phyloP scores from a whole-genome alignment of 768 basidiomycete genomes.

The Psilocybe cubensis region DNA sequence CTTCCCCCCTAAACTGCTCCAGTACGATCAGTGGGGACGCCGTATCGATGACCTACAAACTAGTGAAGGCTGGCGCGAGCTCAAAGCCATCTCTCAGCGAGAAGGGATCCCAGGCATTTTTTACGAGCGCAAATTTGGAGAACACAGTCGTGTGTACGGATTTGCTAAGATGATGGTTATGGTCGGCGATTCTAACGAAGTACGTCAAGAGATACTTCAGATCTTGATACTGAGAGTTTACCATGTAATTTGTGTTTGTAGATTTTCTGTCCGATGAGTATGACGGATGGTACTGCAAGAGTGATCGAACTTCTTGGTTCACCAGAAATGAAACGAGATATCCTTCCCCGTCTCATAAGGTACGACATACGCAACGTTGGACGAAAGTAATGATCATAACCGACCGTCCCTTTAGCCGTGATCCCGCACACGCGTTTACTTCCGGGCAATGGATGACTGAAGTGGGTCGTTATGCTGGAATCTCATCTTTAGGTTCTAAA shows the following conservation, averaged over 20 bases:
- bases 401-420: slow-evolving; percentile 46
- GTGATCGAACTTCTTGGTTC: slow-evolving; percentile 73
- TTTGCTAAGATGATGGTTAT: slow-evolving; percentile 70
- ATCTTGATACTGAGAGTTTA: neutral
- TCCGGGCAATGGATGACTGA: slow-evolving; percentile 90
- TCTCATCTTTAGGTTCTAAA: slow-evolving; percentile 32
- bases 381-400: neutral
- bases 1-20: slow-evolving; percentile 55
- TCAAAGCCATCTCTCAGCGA: slow-evolving; percentile 63
- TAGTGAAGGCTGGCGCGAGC: slow-evolving; percentile 71
- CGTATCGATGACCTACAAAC: slow-evolving; percentile 67
- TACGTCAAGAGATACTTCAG: slow-evolving; percentile 27
- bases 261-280: slow-evolving; percentile 75
- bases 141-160: slow-evolving; percentile 63
- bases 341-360: slow-evolving; percentile 68
- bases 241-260: slow-evolving; percentile 22
- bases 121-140: slow-evolving; percentile 64
- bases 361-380: slow-evolving; percentile 23
- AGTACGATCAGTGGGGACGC: slow-evolving; percentile 80
- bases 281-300: slow-evolving; percentile 81
- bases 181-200: slow-evolving; percentile 67
- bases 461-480: slow-evolving; percentile 36
- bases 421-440: slow-evolving; percentile 64
- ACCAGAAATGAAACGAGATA: slow-evolving; percentile 55
- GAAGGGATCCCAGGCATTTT: slow-evolving; percentile 72